Conservation (phyloP, 805 yeast genomes). For the Candida krabiensis region DNA sequence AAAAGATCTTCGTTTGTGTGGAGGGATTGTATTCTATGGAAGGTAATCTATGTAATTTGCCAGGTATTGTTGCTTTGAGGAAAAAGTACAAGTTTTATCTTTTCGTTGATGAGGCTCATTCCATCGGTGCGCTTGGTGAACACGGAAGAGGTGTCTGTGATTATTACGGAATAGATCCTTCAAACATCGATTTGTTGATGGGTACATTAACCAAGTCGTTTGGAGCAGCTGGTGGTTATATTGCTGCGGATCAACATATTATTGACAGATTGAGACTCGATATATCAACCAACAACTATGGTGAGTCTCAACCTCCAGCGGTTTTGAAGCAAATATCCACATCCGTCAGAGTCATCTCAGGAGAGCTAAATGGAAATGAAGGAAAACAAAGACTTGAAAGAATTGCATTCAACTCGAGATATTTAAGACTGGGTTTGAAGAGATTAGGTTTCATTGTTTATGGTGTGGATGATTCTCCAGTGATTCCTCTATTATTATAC, state of each 20-base stretch:
- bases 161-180: slow-evolving; percentile 78
- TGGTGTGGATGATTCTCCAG: slow-evolving; percentile 97
- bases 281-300: slow-evolving; percentile 70
- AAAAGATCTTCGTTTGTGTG: slow-evolving; percentile 77
- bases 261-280: slow-evolving; percentile 75
- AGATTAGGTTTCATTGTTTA: slow-evolving; percentile 91
- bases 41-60: slow-evolving; percentile 85
- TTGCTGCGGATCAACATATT: slow-evolving; percentile 70
- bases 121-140: slow-evolving; percentile 98
- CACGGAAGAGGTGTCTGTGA: slow-evolving; percentile 94
- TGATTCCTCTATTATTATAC: slow-evolving; percentile 82
- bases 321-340: slow-evolving; percentile 85
- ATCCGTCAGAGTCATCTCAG: slow-evolving; percentile 74
- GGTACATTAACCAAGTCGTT: slow-evolving; percentile 97
- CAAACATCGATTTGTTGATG: slow-evolving; percentile 83
- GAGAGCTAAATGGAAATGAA: slow-evolving; percentile 87
- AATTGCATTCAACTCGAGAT: slow-evolving; percentile 94
- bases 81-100: slow-evolving; percentile 85
- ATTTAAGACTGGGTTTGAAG: slow-evolving; percentile 85
- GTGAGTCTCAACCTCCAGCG: slow-evolving; percentile 89
- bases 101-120: slow-evolving; percentile 97
- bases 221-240: slow-evolving; percentile 98
- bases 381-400: slow-evolving; percentile 89
- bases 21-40: slow-evolving; percentile 94
- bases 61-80: slow-evolving; percentile 67